Base-by-base conservation (phyloP, 2,329 filamentous ascomycete genomes). In the Blastomyces gilchristii region DNA sequence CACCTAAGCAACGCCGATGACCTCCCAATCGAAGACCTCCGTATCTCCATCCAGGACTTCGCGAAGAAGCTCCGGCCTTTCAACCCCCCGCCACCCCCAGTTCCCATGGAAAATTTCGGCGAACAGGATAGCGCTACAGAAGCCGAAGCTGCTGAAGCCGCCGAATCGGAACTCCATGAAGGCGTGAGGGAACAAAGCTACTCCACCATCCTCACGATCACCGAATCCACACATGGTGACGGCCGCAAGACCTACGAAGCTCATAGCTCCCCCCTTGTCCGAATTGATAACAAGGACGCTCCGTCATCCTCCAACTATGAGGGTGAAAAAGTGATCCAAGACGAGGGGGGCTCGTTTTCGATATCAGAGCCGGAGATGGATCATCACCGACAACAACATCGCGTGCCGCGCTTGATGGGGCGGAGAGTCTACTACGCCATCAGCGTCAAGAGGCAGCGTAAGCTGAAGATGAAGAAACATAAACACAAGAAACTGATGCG, bases 401-500 rank as follows among this genome's bases (percentile, higher is more conserved):
- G 87, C 66, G 84, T 87, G 75, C 74, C 85, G 69, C 81, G 78
- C 65, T 85, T 83, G 64, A 82, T 85, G 66, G 81, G 85, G 62
- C 77, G 79, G 60, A 78, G 81, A 66, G 67, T 76, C 75, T 92
- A 96, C 75, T 91, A 96, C 65, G 85, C 91, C 67, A 91, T 99
- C 74, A 96, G 90, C 73, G 93, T 97, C 69, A 91, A 88, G 82
- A 84, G 94, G 76, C 91, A 96, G 78, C 83, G 91, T 73, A 95
- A 94, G 80, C 80, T 97, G 73, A 96, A 91, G 85, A 99, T 99
- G 92, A 99, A 99, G 89, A 99, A 97, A 85, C 93, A 97, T 85
- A 99, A 99, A 87, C 96, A 96, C 79, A 97, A 97, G 91, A 99
- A 99, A 85, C 82, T 97, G 69, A 91, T 96, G 89, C 90, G 88